Evolutionary conservation across 805 yeast species (phyloP), one percentile per base, ranked within the genome.

Genomic region (Nakazawaea ambrosiae): DNA sequence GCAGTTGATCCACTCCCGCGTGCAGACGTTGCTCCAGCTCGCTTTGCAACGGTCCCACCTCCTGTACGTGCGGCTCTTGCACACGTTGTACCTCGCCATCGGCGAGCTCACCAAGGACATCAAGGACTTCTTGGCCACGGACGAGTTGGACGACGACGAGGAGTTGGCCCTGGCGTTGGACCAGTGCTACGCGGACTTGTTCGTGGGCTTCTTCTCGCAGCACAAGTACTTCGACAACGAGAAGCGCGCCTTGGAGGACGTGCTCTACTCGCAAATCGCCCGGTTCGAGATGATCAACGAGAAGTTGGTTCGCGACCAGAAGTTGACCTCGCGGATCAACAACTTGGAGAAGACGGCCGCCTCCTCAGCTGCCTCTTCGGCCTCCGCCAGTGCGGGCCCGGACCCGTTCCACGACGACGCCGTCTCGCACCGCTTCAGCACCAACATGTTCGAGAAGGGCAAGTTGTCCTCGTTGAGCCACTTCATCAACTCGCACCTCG

Each of bases 11-110:
- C 71, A 73, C 45, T 65, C 73, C 15, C 67, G 74, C 48, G 63
- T 79, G 14, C 78, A 76, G 43, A 59, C 71, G 1, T 61, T 84
- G 23, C 57, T 88, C 23, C 76, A 70, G 35, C 73, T 70, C 39
- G 79, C 96, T 0, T 69, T 73, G 33, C 68, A 82, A 2, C 62
- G 73, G 5, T 75, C 85, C 18, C 66, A 77, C 2, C 60, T 88
- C 36, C 81, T 95, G 0, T 86, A 81, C 52, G 77, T 88, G 2
- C 70, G 97, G 49, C 69, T 81, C 1, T 58, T 90, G 24, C 84
- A 86, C 57, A 65, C 78, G 2, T 62, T 82, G n/a, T 81, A 77
- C 51, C 66, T 70, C 0, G 59, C 73, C 26, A 64, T 82, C 8
- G 73, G 75, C 11, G 72, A 68, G 33, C 73, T 82, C 47, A 77